Evolutionary conservation across 2,329 filamentous ascomycete genomes (phyloP), one percentile per base, ranked within the genome.

Genomic region (Fusarium paranaense): DNA sequence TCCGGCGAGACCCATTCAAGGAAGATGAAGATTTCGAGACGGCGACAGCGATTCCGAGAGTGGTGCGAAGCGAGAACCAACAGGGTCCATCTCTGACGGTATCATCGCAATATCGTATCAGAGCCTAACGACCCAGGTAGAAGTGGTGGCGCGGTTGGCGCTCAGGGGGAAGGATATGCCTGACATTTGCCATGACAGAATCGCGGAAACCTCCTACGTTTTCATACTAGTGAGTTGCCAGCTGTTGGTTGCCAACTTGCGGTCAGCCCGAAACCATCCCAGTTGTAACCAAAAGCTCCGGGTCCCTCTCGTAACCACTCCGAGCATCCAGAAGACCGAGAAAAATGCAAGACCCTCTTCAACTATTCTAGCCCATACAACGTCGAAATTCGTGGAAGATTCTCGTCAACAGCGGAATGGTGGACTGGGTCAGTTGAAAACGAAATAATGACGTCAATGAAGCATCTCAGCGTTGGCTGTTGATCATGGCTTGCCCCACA

Each of bases 401-500:
- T 72, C 72, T 59, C 6, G 72, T 10, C 25, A n/a, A n/a, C 20
- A 22, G 4, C 27, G 59, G 56, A 59, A 27, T 40, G 52, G 50
- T 22, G 50, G 45, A 16, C 20, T 59, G 32, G 10, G 14, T 6
- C 42, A 13, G 42, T 20, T 2, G 16, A 32, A 32, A 11, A n/a
- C n/a, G n/a, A 52, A 27, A 16, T 5, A 30, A 71, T 78, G 73
- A 78, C 76, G 76, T 78, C 72, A 78, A 70, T 78, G 76, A 78
- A 42, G 76, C 74, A 65, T 67, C 57, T 62, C 62, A 8, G 37
- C 22, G 54, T 18, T 33, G 37, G 30, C 20, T 57, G 58, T 64
- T 42, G 66, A 72, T 75, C 65, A 65, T 62, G 38, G 57, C 62
- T 32, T 50, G 45, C 63, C 66, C 72, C 75, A 67, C 50, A 57